Base-by-base conservation (phyloP, 371 early-diverging fungal genomes). In the Circinella umbellata region DNA sequence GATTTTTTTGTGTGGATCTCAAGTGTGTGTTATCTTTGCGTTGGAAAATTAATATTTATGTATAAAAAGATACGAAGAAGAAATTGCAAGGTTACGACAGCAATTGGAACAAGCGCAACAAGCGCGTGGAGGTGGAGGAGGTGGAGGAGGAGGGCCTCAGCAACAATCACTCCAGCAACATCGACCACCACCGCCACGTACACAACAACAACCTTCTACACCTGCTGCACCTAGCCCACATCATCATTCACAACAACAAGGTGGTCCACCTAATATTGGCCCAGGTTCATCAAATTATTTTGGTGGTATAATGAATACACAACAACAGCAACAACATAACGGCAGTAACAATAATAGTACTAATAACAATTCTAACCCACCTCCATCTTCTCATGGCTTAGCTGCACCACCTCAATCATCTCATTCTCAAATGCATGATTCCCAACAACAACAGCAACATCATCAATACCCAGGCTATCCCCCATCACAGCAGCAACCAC, bases 51-150 rank as follows among this genome's bases (percentile, higher is more conserved):
- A 15, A 14, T 51, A 51, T 51, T 51, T 13, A 17, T 51, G 51
- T 5, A 13, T 51, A 17, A n/a, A 51, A 20, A 76, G 76, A 35
- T 76, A 76, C 68, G 79, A 79, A 64, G 79, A 79, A 46, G 79
- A 79, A 51, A 76, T 79, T 66, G 68, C 70, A 27, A 70, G 74
- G 48, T 64, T 79, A 27, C 73, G 79, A 63, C 73, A 73, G 53
- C 76, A 79, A 61, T 51, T 79, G 20, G 79, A 79, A 37, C 78
- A 74, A 46, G 73, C 72, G 27, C 27, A 27, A 63, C 65, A 69
- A 38, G 27, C n/a, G 13, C 49, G 63, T 66, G 51, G 46, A 27
- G 27, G 27, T 27, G 27, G 27, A 27, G 27, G 27, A 27, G 27
- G 27, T 27, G 27, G 27, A 27, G 27, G 27, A 27, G 27, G 27